Base-by-base conservation (phyloP, 805 yeast genomes). In the Candida hungchunana region DNA sequence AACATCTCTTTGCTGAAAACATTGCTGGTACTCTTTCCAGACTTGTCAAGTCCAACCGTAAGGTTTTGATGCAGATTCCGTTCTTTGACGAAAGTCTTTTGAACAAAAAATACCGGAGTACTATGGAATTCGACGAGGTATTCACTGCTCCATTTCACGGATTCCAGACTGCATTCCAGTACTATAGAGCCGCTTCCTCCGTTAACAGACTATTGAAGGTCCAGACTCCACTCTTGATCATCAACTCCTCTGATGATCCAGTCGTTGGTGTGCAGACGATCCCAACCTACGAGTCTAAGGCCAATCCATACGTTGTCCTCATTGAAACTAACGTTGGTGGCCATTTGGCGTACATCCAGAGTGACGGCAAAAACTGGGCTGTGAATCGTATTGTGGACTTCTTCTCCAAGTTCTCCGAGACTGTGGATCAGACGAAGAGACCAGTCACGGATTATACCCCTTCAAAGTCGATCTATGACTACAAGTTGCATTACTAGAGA, bases 191-290 rank as follows among this genome's bases (percentile, higher is more conserved):
- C 21, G 84, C 81, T 3, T 72, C 81, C 12, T 82, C 89, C 1
- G 64, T 71, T 21, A 69, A 73, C 43, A 63, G 80, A 45, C 58
- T 82, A 14, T 59, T 68, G 26, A 65, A 71, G 39, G 71, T 82
- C 30, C 67, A 74, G 41, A 75, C 79, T 4, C 93, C 93, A 11
- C 60, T 74, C 30, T 41, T 82, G 34, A 68, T 76, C n/a, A 56
- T 82, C 16, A 76, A 72, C 49, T 67, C 88, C 0, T 49, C 55
- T 14, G 90, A 82, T 53, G 93, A 82, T 53, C 87, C 90, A 6
- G 70, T 82, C 28, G 69, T 77, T 27, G 71, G 73, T 10, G 63
- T 70, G 13, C 62, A 69, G 24, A 52, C 64, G 3, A 67, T 77
- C 26, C 87, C 89, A 8, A 39, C 42, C 16, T 34, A 53, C 4